These are phyloP conservation scores for Physaria fendleri DNA, from an alignment of 345 rosid genomes.

Conservation along the genomic window DNA sequence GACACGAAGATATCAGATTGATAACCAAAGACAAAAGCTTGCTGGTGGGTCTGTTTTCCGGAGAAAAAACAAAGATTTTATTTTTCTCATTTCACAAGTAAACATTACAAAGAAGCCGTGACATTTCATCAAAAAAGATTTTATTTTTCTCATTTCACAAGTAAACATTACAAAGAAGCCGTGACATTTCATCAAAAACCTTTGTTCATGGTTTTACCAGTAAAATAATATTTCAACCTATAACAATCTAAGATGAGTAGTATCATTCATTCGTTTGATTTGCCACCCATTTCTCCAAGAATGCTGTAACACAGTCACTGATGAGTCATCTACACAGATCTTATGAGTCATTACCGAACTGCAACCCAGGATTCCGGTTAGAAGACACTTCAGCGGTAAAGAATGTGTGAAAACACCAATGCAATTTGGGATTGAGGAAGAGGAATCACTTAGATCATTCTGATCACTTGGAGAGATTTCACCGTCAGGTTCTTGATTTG, in stretches of 20 bases:
- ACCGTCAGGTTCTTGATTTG: constrained; percentile 63
- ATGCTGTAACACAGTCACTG: constrained; percentile 78
- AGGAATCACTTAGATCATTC: constrained; percentile 41
- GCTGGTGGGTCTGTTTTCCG: constrained; percentile 80
- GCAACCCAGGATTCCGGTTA: constrained; percentile 79
- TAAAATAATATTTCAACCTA: constrained; percentile 37
- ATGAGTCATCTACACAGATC: constrained; percentile 83
- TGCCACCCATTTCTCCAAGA: constrained; percentile 90
- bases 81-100: background rate
- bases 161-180: constrained; percentile 12
- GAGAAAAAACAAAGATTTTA: constrained; percentile 36
- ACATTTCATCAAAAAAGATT: constrained; percentile 1
- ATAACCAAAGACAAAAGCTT: constrained; percentile 61
- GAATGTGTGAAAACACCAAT: constrained; percentile 81
- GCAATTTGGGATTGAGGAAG: constrained; percentile 39
- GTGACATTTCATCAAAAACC: constrained; percentile 1
- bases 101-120: constrained; percentile 16
- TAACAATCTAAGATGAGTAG: constrained; percentile 82
- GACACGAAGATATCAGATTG: constrained; percentile 70
- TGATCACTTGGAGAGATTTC: constrained; percentile 54
- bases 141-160: background rate
- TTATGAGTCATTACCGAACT: constrained; percentile 66
- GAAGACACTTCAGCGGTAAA: constrained; percentile 73
- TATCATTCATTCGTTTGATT: constrained; percentile 80
- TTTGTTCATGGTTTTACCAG: constrained; percentile 7